Evolutionary conservation across 2,329 filamentous ascomycete genomes (phyloP).

Genomic region (Xylaria sp.): DNA sequence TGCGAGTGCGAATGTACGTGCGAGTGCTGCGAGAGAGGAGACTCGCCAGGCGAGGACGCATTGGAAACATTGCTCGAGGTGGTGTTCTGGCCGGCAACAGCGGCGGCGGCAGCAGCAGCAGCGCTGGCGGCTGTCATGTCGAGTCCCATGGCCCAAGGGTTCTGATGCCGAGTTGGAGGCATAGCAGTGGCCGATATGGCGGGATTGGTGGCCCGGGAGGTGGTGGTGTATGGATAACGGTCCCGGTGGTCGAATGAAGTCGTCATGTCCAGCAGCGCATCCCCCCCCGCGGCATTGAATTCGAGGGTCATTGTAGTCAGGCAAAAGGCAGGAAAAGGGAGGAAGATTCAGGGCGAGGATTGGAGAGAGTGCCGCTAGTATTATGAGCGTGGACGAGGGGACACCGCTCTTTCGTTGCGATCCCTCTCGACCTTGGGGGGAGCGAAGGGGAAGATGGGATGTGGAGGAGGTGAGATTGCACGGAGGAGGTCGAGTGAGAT

Average conservation of each 20-base stretch:
- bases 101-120: slow-evolving; percentile 48
- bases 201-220: slow-evolving; percentile 53
- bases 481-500: slow-evolving; percentile 48
- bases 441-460: slow-evolving; percentile 40
- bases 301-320: slow-evolving; percentile 66
- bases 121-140: slow-evolving; percentile 56
- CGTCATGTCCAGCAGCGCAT: slow-evolving; percentile 68
- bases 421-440: slow-evolving; percentile 43
- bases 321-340: slow-evolving; percentile 46
- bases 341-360: slow-evolving; percentile 50
- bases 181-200: slow-evolving; percentile 53
- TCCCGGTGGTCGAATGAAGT: slow-evolving; percentile 67
- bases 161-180: slow-evolving; percentile 53
- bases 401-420: slow-evolving; percentile 58
- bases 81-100: slow-evolving; percentile 51
- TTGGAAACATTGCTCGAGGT: slow-evolving; percentile 52
- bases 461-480: slow-evolving; percentile 49
- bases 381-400: slow-evolving; percentile 56
- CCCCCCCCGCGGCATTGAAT: slow-evolving; percentile 66
- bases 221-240: slow-evolving; percentile 63
- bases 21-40: slow-evolving; percentile 54
- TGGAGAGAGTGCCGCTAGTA: slow-evolving; percentile 57
- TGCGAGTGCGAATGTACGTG: slow-evolving; percentile 55
- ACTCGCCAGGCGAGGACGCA: slow-evolving; percentile 63
- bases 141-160: slow-evolving; percentile 63